These are phyloP conservation scores for Bombardia bombarda DNA, from an alignment of 495 filamentous ascomycete genomes.

Conservation along the genomic window DNA sequence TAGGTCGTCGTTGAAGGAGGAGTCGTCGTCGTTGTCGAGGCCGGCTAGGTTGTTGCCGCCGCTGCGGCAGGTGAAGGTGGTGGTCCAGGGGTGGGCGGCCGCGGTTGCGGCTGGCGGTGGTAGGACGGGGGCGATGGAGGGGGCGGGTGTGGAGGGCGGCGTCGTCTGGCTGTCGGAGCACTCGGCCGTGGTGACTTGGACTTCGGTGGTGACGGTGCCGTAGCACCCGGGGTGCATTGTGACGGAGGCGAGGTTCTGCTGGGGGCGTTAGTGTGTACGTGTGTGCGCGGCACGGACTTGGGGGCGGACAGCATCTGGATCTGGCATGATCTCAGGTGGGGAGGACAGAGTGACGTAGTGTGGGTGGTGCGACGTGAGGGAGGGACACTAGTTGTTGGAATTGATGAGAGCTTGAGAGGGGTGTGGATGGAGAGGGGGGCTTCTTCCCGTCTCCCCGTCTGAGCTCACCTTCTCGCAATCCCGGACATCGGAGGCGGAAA, in stretches of 20 bases:
- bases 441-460: background rate
- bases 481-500: slow-evolving; percentile 13
- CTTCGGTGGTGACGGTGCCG: slow-evolving; percentile 29
- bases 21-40: too few relatives aligned
- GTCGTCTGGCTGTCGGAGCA: slow-evolving; percentile 11
- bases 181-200: slow-evolving; percentile 24
- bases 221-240: slow-evolving; percentile 12
- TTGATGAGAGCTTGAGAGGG: background rate
- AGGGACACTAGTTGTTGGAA: background rate
- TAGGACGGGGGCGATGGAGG: slow-evolving; percentile 9
- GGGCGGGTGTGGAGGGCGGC: slow-evolving; percentile 11
- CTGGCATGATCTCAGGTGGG: background rate
- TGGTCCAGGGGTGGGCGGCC: slow-evolving; percentile 9
- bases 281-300: too few relatives aligned
- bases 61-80: too few relatives aligned
- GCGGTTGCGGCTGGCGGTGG: slow-evolving; percentile 7
- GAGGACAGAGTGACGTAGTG: slow-evolving; percentile 1
- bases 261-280: background rate
- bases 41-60: too few relatives aligned
- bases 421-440: background rate
- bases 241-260: too few relatives aligned
- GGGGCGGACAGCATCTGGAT: background rate
- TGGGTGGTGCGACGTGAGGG: slow-evolving; percentile 4
- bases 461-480: slow-evolving; percentile 35
- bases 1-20: slow-evolving; percentile 7